Evolutionary conservation across 495 filamentous ascomycete species (phyloP).

Genomic region (Penicilliopsis zonata): DNA sequence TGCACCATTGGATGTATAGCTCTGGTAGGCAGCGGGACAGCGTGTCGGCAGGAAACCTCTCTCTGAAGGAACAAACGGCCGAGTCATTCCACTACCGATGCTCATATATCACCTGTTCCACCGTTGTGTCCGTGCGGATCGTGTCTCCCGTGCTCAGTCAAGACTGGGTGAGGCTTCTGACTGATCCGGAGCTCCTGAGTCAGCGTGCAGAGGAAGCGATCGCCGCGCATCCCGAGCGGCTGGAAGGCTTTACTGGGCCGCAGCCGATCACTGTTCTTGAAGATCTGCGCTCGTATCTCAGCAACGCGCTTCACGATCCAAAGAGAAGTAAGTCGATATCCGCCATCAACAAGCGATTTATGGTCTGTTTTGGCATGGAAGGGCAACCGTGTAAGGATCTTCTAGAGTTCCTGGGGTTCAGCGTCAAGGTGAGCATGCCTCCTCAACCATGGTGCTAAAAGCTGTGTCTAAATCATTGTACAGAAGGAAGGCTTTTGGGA

Average conservation of each 20-base stretch:
- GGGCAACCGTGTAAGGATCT: constrained; percentile 46
- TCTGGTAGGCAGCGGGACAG: constrained; percentile 21
- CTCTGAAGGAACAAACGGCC: constrained; percentile 19
- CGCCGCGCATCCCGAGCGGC: constrained; percentile 43
- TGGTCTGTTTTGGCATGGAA: constrained; percentile 49
- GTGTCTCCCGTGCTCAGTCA: constrained; percentile 38
- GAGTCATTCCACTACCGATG: constrained; percentile 46
- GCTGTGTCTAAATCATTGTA: constrained; percentile 6
- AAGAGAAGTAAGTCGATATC: constrained; percentile 43
- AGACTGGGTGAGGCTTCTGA: constrained; percentile 40
- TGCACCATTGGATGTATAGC: constrained; percentile 37
- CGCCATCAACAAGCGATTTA: constrained; percentile 59
- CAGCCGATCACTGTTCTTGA: constrained; percentile 37
- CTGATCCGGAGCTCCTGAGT: constrained; percentile 40
- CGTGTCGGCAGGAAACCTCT: constrained; percentile 11
- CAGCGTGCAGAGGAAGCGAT: constrained; percentile 40
- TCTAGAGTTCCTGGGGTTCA: constrained; percentile 53
- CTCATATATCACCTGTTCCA: constrained; percentile 41
- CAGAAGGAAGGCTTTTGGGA: constrained; percentile 31
- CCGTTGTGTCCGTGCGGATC: constrained; percentile 41
- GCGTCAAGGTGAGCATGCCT: constrained; percentile 19
- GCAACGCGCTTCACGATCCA: constrained; percentile 41
- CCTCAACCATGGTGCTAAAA: not conserved
- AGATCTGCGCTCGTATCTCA: constrained; percentile 50
- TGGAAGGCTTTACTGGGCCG: constrained; percentile 37